Conservation (phyloP, 2,329 filamentous ascomycete species). For the Colletotrichum tofieldiae region DNA sequence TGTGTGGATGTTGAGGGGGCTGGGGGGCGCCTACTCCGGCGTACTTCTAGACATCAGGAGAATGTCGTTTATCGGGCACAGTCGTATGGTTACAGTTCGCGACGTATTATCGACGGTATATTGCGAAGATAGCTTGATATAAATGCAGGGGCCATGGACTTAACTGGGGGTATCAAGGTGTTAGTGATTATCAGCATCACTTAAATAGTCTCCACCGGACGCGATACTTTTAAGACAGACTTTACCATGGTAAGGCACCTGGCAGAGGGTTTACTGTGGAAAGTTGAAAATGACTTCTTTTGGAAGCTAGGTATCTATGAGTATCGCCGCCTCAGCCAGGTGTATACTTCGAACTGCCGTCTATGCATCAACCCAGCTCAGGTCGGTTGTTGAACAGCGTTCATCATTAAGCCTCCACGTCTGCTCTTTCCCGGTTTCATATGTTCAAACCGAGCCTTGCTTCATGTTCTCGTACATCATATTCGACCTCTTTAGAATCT, state of each 20-base stretch:
- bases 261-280: background rate
- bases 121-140: background rate
- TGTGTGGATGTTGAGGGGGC: background rate
- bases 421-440: background rate
- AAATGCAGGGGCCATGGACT: background rate
- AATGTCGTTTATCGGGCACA: background rate
- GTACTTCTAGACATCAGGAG: background rate
- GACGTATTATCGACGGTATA: too few relatives aligned
- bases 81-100: background rate
- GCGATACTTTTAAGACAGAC: background rate
- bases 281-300: background rate
- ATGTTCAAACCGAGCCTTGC: background rate
- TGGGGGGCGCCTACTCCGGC: background rate
- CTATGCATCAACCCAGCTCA: background rate
- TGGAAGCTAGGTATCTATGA: background rate
- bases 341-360: background rate
- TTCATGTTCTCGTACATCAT: background rate
- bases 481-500: constrained; percentile 49
- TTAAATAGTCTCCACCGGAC: background rate
- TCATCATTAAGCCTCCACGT: background rate
- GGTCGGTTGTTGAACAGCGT: background rate
- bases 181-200: background rate
- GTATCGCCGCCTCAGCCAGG: background rate
- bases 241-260: background rate
- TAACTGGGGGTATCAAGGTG: background rate